These are phyloP conservation scores for Orbilia ellipsospora DNA, from an alignment of 2,329 filamentous ascomycete genomes.

Conservation along the genomic window DNA sequence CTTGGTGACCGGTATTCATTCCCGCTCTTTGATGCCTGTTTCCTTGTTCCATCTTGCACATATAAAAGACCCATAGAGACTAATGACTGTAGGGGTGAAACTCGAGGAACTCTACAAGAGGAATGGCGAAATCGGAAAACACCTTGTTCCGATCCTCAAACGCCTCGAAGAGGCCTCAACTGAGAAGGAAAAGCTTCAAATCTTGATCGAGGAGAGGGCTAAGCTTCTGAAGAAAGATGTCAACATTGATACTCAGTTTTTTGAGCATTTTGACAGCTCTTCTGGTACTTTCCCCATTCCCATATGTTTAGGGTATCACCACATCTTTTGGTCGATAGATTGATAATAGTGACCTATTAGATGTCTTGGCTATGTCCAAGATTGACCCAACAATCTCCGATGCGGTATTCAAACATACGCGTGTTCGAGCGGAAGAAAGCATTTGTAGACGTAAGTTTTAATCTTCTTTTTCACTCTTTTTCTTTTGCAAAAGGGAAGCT, in stretches of 20 bases:
- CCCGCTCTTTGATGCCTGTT: too few species aligned
- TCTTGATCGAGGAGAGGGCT: conserved; percentile 26
- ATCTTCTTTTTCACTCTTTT: background rate
- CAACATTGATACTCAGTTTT: background rate
- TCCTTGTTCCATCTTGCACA: background rate
- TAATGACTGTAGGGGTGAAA: conserved; percentile 25
- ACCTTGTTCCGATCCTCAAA: conserved; percentile 31
- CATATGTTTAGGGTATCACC: background rate
- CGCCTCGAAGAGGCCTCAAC: conserved; percentile 20
- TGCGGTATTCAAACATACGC: conserved; percentile 29
- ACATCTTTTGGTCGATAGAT: too few species aligned
- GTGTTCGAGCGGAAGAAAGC: conserved; percentile 19
- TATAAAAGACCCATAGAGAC: background rate
- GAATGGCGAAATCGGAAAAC: conserved; percentile 25
- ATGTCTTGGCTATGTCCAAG: conserved; percentile 27
- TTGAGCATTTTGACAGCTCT: conserved; percentile 20
- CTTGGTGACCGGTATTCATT: conserved; percentile 38
- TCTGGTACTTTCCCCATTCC: conserved; percentile 2
- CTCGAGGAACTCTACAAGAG: conserved; percentile 37
- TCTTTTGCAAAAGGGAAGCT: too few species aligned
- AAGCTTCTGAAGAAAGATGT: conserved; percentile 1
- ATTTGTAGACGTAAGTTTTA: conserved; percentile 28
- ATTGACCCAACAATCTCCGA: conserved; percentile 44
- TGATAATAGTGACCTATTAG: background rate
- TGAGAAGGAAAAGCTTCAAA: conserved; percentile 42